These are phyloP conservation scores for Fusarium lateritium DNA, from an alignment of 2,329 filamentous ascomycete species.

Conservation along the genomic window DNA sequence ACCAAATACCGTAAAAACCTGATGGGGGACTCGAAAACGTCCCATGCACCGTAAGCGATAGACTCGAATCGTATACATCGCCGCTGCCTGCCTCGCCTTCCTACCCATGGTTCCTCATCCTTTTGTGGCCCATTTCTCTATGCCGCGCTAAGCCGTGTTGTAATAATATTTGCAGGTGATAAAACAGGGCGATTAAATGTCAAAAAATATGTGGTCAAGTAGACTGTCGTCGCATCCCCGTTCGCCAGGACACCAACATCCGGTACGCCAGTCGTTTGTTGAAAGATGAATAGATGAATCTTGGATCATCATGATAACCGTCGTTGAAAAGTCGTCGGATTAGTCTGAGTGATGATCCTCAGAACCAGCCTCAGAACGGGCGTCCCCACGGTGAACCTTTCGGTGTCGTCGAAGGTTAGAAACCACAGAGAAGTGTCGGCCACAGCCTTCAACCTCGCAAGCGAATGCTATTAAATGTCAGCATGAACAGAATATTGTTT, in stretches of 20 bases:
- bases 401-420: constrained; percentile 95
- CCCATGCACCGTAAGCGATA: constrained; percentile 49
- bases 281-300: constrained; percentile 19
- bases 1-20: constrained; percentile 40
- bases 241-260: constrained; percentile 13
- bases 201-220: constrained; percentile 25
- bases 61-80: constrained; percentile 52
- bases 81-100: constrained; percentile 37
- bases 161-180: constrained; percentile 46
- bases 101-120: constrained; percentile 37
- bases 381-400: constrained; percentile 88
- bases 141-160: constrained; percentile 47
- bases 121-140: constrained; percentile 51
- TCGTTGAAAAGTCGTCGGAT: constrained; percentile 23
- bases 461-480: constrained; percentile 77
- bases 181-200: constrained; percentile 40
- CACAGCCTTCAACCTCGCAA: constrained; percentile 95
- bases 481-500: neutral
- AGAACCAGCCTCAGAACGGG: constrained; percentile 73
- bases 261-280: constrained; percentile 13
- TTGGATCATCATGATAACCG: neutral
- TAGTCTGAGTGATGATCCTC: constrained; percentile 75
- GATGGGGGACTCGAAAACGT: constrained; percentile 31
- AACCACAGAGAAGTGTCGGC: constrained; percentile 96
- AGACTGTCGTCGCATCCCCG: constrained; percentile 14